phyloP scores from a whole-genome alignment of 805 yeast species.

The Candida quercuum region DNA sequence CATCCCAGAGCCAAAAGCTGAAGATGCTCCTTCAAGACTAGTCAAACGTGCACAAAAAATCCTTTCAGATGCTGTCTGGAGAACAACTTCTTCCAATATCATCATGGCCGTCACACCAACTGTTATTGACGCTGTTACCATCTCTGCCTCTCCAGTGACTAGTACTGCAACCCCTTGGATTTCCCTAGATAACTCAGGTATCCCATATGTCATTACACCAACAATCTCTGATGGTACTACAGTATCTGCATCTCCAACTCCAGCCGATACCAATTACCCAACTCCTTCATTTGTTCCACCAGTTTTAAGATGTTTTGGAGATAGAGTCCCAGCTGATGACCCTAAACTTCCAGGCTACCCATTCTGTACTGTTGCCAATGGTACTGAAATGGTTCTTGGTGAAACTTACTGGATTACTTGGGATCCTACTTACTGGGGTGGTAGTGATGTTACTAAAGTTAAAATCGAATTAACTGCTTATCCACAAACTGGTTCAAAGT shows the following conservation, averaged over 20 bases:
- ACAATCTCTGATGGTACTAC: conserved; percentile 30
- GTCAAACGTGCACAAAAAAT: conserved; percentile 19
- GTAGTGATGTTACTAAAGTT: conserved; percentile 30
- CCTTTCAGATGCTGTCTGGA: conserved; percentile 29
- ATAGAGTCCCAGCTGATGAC: conserved; percentile 29
- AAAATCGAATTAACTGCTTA: conserved; percentile 28
- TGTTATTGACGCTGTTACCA: conserved; percentile 41
- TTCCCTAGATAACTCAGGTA: conserved; percentile 38
- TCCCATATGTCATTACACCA: conserved; percentile 37
- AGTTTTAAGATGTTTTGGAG: conserved; percentile 39
- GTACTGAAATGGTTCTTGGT: conserved; percentile 40
- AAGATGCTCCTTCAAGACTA: conserved; percentile 14
- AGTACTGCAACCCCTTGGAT: conserved; percentile 36
- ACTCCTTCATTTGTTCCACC: conserved; percentile 36
- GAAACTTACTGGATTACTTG: conserved; percentile 45
- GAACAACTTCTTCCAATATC: conserved; percentile 27
- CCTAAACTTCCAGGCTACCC: conserved; percentile 29
- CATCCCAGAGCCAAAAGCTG: conserved; percentile 16
- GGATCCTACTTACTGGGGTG: conserved; percentile 41
- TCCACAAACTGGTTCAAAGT: conserved; percentile 29
- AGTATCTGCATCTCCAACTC: conserved; percentile 36
- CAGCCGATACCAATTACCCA: conserved; percentile 30
- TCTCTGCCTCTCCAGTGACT: conserved; percentile 33
- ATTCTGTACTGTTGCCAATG: conserved; percentile 35
- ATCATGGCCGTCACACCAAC: conserved; percentile 46